phyloP scores from a whole-genome alignment of 441 rosid genomes.

The Corymbia citriodora region DNA sequence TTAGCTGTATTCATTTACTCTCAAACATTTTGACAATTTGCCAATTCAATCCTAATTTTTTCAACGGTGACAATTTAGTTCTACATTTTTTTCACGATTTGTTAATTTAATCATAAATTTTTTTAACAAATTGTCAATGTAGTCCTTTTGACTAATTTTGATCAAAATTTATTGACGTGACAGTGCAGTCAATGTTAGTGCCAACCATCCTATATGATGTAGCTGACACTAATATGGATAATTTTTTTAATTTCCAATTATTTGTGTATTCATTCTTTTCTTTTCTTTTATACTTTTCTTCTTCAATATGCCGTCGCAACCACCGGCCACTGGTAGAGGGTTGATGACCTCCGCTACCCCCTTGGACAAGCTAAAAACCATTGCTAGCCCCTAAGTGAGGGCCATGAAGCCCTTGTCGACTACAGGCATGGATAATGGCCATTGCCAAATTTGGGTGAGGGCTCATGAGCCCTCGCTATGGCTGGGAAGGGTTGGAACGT shows the following conservation, averaged over 20 bases:
- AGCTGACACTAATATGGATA: accelerated
- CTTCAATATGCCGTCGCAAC: background rate
- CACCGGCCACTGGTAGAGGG: background rate
- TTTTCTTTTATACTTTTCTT: background rate
- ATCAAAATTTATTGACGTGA: accelerated
- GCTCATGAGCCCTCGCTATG: no score
- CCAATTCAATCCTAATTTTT: no score
- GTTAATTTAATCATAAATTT: no score
- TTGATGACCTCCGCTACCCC: background rate
- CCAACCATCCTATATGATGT: accelerated
- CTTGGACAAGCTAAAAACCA: no score
- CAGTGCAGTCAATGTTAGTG: accelerated
- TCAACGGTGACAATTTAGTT: background rate
- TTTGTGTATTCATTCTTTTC: background rate
- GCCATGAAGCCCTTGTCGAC: background rate
- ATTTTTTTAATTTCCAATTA: no score
- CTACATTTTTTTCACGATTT: no score
- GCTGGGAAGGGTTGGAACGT: no score
- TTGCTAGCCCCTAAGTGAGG: no score
- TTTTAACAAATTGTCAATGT: background rate
- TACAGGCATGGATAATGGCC: accelerated
- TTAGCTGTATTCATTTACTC: background rate
- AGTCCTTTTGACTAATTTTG: no score
- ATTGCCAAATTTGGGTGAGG: accelerated
- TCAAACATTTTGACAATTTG: background rate